These are phyloP conservation scores for Apocynum venetum DNA, from an alignment of 257 asterid species.

Conservation along the genomic window DNA sequence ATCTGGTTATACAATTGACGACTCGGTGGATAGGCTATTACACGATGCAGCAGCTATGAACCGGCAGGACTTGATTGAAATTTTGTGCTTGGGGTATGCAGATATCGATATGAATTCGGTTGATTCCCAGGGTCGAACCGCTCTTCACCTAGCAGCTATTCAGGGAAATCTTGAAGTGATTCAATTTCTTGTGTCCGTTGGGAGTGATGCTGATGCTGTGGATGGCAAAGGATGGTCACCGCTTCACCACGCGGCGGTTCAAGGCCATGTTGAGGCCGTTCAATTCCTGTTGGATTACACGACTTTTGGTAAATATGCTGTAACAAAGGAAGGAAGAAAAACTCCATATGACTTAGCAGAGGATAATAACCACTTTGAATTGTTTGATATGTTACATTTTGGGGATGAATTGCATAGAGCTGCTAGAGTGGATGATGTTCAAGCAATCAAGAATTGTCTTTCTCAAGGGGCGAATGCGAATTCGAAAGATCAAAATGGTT, in stretches of 20 bases:
- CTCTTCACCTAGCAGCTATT: conserved; percentile 57
- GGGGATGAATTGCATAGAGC: conserved; percentile 56
- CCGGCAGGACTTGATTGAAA: conserved; percentile 51
- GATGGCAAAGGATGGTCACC: conserved; percentile 53
- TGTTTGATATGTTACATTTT: conserved; percentile 41
- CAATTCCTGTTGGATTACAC: conserved; percentile 36
- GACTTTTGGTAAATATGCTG: conserved; percentile 34
- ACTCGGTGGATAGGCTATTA: conserved; percentile 29
- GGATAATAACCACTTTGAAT: conserved; percentile 36
- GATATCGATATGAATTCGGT: conserved; percentile 51
- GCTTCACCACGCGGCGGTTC: conserved; percentile 49
- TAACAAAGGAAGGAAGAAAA: conserved; percentile 50
- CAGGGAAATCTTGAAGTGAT: conserved; percentile 39
- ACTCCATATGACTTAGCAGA: conserved; percentile 53
- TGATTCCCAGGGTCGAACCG: conserved; percentile 38
- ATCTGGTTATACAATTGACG: conserved; percentile 38
- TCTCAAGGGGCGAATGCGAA: conserved; percentile 55
- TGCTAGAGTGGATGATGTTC: conserved; percentile 45
- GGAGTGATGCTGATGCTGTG: conserved; percentile 33
- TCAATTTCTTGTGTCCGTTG: conserved; percentile 45
- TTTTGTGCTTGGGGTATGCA: conserved; percentile 32
- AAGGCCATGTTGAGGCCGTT: conserved; percentile 41
- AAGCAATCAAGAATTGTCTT: conserved; percentile 41
- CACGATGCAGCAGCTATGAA: conserved; percentile 46
- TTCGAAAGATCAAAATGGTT: conserved; percentile 68